Conservation (phyloP, 2,329 filamentous ascomycete species). For the Colletotrichum tanaceti region DNA sequence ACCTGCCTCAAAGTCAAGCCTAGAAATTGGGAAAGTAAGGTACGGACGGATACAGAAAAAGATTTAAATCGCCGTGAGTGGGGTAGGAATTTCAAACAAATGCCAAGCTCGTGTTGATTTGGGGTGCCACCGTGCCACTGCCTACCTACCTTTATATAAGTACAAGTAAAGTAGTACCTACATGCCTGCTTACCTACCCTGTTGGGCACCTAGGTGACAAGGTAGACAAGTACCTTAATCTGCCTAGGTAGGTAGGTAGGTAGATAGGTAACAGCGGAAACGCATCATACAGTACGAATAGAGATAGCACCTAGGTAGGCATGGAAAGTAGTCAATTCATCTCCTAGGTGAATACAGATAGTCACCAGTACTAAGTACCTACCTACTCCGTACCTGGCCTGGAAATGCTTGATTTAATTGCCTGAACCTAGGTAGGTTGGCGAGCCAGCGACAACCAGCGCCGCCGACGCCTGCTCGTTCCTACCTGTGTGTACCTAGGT, state of each 20-base stretch:
- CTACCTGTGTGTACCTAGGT: too few species aligned
- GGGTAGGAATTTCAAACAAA: background rate
- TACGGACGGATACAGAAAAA: background rate
- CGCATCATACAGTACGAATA: background rate
- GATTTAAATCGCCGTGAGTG: background rate
- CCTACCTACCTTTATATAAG: background rate
- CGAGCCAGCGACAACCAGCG: background rate
- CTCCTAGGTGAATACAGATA: too few species aligned
- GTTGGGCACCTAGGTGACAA: background rate
- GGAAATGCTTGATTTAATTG: background rate
- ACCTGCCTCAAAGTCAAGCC: background rate
- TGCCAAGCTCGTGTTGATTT: background rate
- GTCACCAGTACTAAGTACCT: too few species aligned
- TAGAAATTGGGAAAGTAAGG: background rate
- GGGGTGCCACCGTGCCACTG: background rate
- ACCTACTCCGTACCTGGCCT: too few species aligned
- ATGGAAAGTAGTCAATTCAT: too few species aligned
- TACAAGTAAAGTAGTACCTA: too few species aligned
- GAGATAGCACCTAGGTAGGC: too few species aligned
- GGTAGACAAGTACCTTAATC: too few species aligned
- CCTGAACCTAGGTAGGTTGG: background rate
- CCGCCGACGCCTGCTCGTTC: too few species aligned
- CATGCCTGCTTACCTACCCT: conserved; percentile 1
- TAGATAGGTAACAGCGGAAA: conserved; percentile 1
- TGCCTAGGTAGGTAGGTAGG: too few species aligned